phyloP scores from a whole-genome alignment of 1,139 yeast species.

The Yamadazyma songkhlaensis region DNA sequence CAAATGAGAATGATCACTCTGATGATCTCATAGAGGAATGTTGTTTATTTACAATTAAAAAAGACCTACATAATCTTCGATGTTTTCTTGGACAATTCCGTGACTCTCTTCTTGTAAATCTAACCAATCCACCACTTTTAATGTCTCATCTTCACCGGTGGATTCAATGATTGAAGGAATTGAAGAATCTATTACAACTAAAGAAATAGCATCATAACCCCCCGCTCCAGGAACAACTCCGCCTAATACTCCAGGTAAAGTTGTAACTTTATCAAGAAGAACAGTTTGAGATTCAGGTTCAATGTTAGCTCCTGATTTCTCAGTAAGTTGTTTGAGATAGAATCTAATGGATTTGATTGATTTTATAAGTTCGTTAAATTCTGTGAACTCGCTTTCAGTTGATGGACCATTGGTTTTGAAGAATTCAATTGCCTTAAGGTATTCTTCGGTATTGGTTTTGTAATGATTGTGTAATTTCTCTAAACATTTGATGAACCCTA shows the following conservation, averaged over 20 bases:
- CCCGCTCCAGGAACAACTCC: constrained; percentile 99
- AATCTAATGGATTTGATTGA: constrained; percentile 51
- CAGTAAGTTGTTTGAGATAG: constrained; percentile 58
- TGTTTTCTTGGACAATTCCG: constrained; percentile 47
- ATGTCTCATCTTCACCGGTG: constrained; percentile 26
- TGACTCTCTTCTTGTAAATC: constrained; percentile 56
- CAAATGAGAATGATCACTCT: background rate
- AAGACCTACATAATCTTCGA: constrained; percentile 1
- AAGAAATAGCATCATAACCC: constrained; percentile 88
- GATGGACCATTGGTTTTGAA: background rate
- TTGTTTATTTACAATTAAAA: background rate
- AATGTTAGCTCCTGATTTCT: constrained; percentile 73
- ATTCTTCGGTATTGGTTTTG: constrained; percentile 19
- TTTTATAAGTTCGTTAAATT: constrained; percentile 22
- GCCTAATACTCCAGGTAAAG: constrained; percentile 73
- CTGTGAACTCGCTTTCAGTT: constrained; percentile 5
- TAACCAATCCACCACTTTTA: constrained; percentile 58
- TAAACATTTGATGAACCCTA: constrained; percentile 50
- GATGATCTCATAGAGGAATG: background rate
- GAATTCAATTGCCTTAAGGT: constrained; percentile 13
- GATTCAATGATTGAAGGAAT: constrained; percentile 33
- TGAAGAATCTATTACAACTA: constrained; percentile 55
- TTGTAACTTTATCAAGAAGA: constrained; percentile 59
- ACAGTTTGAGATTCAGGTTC: constrained; percentile 79
- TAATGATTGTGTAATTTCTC: constrained; percentile 33